Conservation (phyloP, 306 rosid genomes). For the Quercus suber region DNA sequence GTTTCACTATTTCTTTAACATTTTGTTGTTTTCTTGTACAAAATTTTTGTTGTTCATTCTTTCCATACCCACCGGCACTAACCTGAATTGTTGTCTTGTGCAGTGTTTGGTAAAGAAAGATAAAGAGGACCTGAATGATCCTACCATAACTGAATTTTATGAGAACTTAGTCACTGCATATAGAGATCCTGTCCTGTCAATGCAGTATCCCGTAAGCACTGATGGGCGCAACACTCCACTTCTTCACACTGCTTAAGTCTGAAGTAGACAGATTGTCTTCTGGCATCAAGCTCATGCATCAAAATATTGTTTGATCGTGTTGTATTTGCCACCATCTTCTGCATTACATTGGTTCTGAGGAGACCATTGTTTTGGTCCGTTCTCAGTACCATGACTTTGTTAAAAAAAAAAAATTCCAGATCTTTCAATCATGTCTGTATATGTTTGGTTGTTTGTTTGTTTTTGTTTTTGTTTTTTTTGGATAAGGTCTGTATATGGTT, state of each 20-base stretch:
- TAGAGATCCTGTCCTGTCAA: slow-evolving; percentile 62
- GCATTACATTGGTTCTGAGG: not conserved
- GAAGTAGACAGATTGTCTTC: not conserved
- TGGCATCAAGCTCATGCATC: not conserved
- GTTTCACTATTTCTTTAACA: not conserved
- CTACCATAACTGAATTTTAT: slow-evolving; percentile 48
- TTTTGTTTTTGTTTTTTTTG: too few relatives aligned
- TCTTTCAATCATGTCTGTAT: too few relatives aligned
- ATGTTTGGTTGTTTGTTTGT: too few relatives aligned
- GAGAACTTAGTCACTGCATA: slow-evolving; percentile 52
- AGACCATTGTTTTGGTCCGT: not conserved
- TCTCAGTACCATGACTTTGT: not conserved
- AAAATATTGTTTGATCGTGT: not conserved
- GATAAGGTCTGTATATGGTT: too few relatives aligned
- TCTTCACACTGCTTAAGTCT: slow-evolving; percentile 40
- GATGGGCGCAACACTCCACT: slow-evolving; percentile 51
- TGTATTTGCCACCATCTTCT: not conserved
- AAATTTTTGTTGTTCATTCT: not conserved
- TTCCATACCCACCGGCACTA: not conserved
- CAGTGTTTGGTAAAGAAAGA: slow-evolving; percentile 84
- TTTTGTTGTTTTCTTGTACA: not conserved
- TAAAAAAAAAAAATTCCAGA: not conserved
- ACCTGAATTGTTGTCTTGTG: slow-evolving; percentile 10
- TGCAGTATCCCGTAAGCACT: slow-evolving; percentile 28
- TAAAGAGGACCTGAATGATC: slow-evolving; percentile 51